Evolutionary conservation across 176 grass and related monocot genomes (phyloP).

Genomic region (Zea mays): DNA sequence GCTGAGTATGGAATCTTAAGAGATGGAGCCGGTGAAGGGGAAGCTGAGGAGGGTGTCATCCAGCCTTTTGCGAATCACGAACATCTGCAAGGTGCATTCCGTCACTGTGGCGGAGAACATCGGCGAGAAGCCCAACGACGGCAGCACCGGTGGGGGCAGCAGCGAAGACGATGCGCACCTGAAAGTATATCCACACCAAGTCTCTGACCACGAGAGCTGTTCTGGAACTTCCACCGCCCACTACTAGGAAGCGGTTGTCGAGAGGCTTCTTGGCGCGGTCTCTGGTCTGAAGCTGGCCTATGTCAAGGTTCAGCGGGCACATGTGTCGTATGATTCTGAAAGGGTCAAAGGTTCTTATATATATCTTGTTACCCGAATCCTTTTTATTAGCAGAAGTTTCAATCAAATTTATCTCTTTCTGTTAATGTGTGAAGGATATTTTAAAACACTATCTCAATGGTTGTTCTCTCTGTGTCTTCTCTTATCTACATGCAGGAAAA

Average conservation of each 20-base stretch:
- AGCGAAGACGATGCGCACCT: constrained; percentile 33
- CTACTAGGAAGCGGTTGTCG: constrained; percentile 48
- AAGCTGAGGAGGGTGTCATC: constrained; percentile 49
- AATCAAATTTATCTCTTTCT: no score
- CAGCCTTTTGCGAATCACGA: constrained; percentile 46
- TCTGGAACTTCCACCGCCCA: constrained; percentile 29
- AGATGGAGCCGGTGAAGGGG: constrained; percentile 56
- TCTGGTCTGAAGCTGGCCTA: constrained; percentile 72
- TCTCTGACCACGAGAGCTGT: constrained; percentile 18
- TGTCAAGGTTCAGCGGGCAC: constrained; percentile 64
- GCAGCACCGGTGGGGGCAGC: constrained; percentile 36
- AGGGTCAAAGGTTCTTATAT: constrained; percentile 43
- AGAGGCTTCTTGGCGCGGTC: constrained; percentile 59
- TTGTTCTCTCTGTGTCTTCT: no score
- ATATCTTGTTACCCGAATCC: no score
- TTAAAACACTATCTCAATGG: no score
- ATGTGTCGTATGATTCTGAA: constrained; percentile 58
- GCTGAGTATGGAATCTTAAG: neutral
- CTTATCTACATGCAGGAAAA: no score
- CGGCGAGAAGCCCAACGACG: constrained; percentile 45
- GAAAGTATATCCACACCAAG: constrained; percentile 54
- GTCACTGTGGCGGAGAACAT: constrained; percentile 42
- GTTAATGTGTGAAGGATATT: no score
- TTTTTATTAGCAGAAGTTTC: no score
- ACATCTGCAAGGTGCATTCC: constrained; percentile 75